Evolutionary conservation across 2,329 filamentous ascomycete species (phyloP), one percentile per base, ranked within the genome.

Genomic region (Epichloe aotearoae): DNA sequence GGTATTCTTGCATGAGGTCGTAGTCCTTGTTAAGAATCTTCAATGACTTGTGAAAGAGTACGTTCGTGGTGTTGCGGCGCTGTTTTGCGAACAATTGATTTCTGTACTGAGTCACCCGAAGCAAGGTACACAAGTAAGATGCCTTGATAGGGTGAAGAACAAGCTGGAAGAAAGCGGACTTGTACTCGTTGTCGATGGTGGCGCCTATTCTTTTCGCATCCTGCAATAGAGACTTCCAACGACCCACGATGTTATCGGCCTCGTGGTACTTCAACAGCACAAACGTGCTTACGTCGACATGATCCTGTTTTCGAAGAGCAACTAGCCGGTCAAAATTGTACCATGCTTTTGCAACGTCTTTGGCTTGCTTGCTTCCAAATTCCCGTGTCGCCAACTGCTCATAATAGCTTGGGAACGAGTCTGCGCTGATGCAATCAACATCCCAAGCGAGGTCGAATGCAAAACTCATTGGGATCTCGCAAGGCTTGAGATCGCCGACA

Each of bases 91-190:
- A 79, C 5, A 77, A 65, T 26, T 74, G 71, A 54, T 83, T 81
- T 36, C 62, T 67, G 1, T 66, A 73, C 15, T 66, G 65, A 1
- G 64, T 70, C 12, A 74, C 69, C 49, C 69, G 70, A 33, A 74
- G 71, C 40, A 73, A 68, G 17, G 73, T 71, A 52, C 76, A 74
- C 37, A 76, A 74, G n/a, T 73, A 69, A 2, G 73, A 77, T 3
- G 79, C 78, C 37, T 76, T 73, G 45, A 78, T 72, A 0, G 80
- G 79, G 50, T 84, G 78, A 5, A 81, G 68, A 8, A 84, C 69
- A 52, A 80, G 73, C 56, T 84, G 72, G 60, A 80, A 84, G 56
- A 79, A 77, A 0, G 78, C 71, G 1, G 77, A 67, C 50, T 73
- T 72, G 7, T 70, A 66, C 1, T 67, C 66, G 0, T 62, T 57